These are phyloP conservation scores for Sphagnum tenellum DNA, from an alignment of 225 moss, liverwort and hornwort genomes.

Conservation along the genomic window DNA sequence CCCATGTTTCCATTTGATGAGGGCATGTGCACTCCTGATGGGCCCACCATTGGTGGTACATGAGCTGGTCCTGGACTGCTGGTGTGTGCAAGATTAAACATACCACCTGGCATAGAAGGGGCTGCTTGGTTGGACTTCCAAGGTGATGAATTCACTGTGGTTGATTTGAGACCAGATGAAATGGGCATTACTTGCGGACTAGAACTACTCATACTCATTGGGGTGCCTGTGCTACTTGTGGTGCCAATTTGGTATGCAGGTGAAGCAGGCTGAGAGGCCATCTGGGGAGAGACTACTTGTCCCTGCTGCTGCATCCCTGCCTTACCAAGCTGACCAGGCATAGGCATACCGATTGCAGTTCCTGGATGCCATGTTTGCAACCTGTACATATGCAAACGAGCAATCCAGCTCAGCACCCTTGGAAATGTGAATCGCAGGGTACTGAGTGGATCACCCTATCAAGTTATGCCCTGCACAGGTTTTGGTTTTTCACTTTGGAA, in stretches of 20 bases:
- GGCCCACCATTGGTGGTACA: slow-evolving; percentile 5
- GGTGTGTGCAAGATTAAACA: slow-evolving; percentile 21
- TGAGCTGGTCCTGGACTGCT: slow-evolving; percentile 16
- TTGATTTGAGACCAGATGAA: slow-evolving; percentile 14
- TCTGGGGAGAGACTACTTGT: slow-evolving; percentile 21
- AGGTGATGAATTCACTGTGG: slow-evolving; percentile 16
- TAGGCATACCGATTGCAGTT: slow-evolving; percentile 19
- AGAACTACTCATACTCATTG: slow-evolving; percentile 14
- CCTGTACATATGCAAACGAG: slow-evolving; percentile 14
- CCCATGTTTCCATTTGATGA: slow-evolving; percentile 18
- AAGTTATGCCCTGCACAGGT: too few relatives aligned
- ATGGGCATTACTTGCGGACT: slow-evolving; percentile 11
- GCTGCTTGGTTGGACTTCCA: slow-evolving; percentile 30
- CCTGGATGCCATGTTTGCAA: slow-evolving; percentile 30
- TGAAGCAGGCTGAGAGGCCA: slow-evolving; percentile 16
- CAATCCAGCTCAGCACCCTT: too few relatives aligned
- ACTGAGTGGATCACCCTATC: too few relatives aligned
- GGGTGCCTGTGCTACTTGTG: slow-evolving; percentile 2
- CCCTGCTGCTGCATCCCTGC: slow-evolving; percentile 22
- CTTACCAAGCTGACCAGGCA: slow-evolving; percentile 28
- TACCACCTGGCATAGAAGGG: slow-evolving; percentile 25
- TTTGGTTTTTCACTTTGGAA: too few relatives aligned
- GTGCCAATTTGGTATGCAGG: slow-evolving; percentile 17
- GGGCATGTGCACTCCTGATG: slow-evolving; percentile 21
- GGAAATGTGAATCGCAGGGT: too few relatives aligned